Conservation (phyloP, 2,329 filamentous ascomycete genomes). For the Aciculosporium take region DNA sequence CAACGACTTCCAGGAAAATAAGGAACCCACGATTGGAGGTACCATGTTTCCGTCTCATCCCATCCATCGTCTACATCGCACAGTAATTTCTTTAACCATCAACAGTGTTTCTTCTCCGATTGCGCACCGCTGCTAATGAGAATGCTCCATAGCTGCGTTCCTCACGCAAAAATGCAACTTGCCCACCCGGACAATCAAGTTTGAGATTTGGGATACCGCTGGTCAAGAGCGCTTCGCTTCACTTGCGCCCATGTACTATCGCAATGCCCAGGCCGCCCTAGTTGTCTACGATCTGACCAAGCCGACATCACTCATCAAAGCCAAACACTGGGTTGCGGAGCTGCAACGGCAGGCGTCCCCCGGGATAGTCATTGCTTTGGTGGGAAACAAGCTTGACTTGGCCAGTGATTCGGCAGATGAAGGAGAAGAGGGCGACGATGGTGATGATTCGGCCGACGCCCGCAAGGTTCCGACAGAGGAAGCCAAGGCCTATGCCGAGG, state of each 20-base stretch:
- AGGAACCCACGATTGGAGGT: slow-evolving; percentile 98
- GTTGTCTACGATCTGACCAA: slow-evolving; percentile 99
- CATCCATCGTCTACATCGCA: not conserved
- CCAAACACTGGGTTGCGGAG: slow-evolving; percentile 97
- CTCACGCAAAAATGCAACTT: slow-evolving; percentile 97
- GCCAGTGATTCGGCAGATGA: slow-evolving; percentile 43
- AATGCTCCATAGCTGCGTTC: slow-evolving; percentile 59
- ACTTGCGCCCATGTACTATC: slow-evolving; percentile 98
- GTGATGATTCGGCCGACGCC: slow-evolving; percentile 54
- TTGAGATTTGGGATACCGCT: slow-evolving; percentile 96
- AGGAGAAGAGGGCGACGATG: slow-evolving; percentile 40
- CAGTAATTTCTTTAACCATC: not conserved
- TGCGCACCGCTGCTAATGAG: not conserved
- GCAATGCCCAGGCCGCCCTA: slow-evolving; percentile 92
- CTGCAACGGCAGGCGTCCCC: slow-evolving; percentile 90
- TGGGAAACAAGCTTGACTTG: slow-evolving; percentile 93
- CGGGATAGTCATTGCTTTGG: slow-evolving; percentile 90
- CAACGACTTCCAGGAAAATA: slow-evolving; percentile 99
- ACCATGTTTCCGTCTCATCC: slow-evolving; percentile 22
- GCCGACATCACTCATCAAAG: slow-evolving; percentile 86
- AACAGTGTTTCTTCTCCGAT: not conserved
- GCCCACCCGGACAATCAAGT: slow-evolving; percentile 80
- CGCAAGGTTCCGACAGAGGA: slow-evolving; percentile 84
- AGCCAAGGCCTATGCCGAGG: slow-evolving; percentile 84
- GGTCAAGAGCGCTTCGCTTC: slow-evolving; percentile 96